Evolutionary conservation across 2,329 filamentous ascomycete genomes (phyloP).

Genomic region (Apiospora sp.): DNA sequence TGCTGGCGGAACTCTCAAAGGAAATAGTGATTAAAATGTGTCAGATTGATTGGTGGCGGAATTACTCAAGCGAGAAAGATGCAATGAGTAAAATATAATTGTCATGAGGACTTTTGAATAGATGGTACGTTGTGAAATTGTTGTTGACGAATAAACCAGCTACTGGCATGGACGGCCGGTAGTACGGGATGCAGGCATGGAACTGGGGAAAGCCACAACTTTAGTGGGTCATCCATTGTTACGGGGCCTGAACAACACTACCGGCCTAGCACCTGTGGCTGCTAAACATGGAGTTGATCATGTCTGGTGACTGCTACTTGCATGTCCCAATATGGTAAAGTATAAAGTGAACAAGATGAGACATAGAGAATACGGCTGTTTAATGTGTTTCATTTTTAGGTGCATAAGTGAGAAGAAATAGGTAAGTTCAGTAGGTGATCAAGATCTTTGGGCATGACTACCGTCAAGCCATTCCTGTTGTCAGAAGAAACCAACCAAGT

Average conservation of each 20-base stretch:
- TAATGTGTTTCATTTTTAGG: too few relatives aligned
- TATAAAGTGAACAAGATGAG: too few relatives aligned
- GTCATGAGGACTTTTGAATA: not conserved
- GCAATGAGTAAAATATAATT: not conserved
- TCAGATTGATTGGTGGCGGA: not conserved
- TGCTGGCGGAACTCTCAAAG: not conserved
- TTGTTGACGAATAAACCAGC: not conserved
- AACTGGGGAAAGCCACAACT: conserved; percentile 2
- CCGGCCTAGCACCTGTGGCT: not conserved
- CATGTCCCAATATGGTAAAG: too few relatives aligned
- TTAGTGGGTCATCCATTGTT: not conserved
- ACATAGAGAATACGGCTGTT: too few relatives aligned
- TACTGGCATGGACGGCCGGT: not conserved
- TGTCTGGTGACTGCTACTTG: not conserved
- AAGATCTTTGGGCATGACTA: too few relatives aligned
- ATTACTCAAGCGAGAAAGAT: not conserved
- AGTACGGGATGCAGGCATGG: not conserved
- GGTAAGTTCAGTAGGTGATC: too few relatives aligned
- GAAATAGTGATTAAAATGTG: not conserved
- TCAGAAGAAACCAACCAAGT: too few relatives aligned
- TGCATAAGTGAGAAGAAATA: too few relatives aligned
- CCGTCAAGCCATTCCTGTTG: too few relatives aligned
- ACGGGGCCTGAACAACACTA: not conserved
- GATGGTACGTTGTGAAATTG: not conserved
- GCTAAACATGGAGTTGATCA: not conserved